Evolutionary conservation across 768 basidiomycete species (phyloP).

Genomic region (Leucosporidium creatinivorum): DNA sequence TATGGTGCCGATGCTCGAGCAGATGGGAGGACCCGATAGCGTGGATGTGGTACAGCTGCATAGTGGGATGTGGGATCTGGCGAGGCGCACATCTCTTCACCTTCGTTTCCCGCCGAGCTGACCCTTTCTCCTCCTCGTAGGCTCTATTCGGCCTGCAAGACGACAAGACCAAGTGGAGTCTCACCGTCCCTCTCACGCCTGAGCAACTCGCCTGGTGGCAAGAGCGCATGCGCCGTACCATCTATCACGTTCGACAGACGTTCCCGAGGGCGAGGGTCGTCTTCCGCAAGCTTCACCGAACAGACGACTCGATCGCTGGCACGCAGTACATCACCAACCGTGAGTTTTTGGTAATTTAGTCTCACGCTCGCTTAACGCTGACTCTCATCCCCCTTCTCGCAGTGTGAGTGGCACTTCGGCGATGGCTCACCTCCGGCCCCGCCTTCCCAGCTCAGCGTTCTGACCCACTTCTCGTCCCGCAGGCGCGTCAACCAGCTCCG

Average conservation of each 20-base stretch:
- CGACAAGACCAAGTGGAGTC: constrained; percentile 27
- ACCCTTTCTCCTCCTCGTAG: not conserved
- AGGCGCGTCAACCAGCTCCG: constrained; percentile 31
- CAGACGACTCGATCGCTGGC: constrained; percentile 23
- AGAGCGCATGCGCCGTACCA: constrained; percentile 25
- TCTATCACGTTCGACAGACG: constrained; percentile 23
- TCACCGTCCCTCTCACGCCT: constrained; percentile 25
- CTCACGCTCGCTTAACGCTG: not conserved
- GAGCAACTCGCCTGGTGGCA: constrained; percentile 35
- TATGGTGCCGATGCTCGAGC: constrained; percentile 22
- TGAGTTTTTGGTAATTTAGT: not conserved
- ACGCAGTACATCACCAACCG: constrained; percentile 35
- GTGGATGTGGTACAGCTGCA: constrained; percentile 26
- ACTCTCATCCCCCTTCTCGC: not conserved
- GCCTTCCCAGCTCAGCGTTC: not conserved
- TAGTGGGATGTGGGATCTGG: constrained; percentile 33
- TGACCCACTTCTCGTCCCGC: not conserved
- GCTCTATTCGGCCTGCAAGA: constrained; percentile 32
- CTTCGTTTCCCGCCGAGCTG: not conserved
- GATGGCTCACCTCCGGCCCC: not conserved
- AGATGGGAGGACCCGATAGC: constrained; percentile 26
- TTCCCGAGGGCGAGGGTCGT: constrained; percentile 26
- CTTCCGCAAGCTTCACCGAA: constrained; percentile 29
- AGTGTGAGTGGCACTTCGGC: constrained; percentile 4
- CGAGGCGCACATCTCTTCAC: not conserved